phyloP scores from a whole-genome alignment of 257 asterid genomes.

The Solanum appendiculatum region DNA sequence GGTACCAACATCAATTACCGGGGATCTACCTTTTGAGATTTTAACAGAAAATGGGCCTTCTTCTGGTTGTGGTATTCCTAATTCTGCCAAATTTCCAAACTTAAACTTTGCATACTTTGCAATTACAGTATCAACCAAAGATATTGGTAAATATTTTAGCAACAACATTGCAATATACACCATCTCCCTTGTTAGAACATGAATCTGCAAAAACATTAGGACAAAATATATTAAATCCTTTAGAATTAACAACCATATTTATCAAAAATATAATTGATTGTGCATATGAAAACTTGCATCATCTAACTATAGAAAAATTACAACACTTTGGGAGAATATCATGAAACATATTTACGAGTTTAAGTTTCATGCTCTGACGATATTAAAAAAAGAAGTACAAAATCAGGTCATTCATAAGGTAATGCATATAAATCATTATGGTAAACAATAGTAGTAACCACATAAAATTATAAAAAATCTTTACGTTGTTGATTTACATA shows the following conservation, averaged over 20 bases:
- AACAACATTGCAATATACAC: constrained; percentile 37
- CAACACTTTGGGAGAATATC: background rate
- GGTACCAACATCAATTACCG: constrained; percentile 12
- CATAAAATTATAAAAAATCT: background rate
- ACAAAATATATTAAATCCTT: background rate
- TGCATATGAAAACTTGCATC: background rate
- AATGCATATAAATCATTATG: no score
- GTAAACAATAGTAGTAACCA: no score
- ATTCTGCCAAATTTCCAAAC: constrained; percentile 21
- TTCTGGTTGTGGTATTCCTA: constrained; percentile 10
- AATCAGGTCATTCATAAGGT: background rate
- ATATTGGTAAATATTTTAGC: constrained; percentile 4
- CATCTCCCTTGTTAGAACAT: constrained; percentile 22
- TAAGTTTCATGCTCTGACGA: background rate
- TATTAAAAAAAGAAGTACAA: background rate
- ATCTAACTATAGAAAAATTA: background rate
- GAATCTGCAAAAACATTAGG: constrained; percentile 22
- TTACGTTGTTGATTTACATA: no score
- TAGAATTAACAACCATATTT: background rate
- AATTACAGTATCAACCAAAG: constrained; percentile 16
- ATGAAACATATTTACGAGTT: background rate
- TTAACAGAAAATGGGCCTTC: constrained; percentile 37
- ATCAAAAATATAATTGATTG: background rate
- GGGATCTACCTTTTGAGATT: constrained; percentile 25
- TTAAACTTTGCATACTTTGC: background rate